Percentiles rank a stretch among this genome's conserved stretches.
phyloP scores from a whole-genome alignment of 2,329 filamentous ascomycete species.

The Monosporascus sp. region DNA sequence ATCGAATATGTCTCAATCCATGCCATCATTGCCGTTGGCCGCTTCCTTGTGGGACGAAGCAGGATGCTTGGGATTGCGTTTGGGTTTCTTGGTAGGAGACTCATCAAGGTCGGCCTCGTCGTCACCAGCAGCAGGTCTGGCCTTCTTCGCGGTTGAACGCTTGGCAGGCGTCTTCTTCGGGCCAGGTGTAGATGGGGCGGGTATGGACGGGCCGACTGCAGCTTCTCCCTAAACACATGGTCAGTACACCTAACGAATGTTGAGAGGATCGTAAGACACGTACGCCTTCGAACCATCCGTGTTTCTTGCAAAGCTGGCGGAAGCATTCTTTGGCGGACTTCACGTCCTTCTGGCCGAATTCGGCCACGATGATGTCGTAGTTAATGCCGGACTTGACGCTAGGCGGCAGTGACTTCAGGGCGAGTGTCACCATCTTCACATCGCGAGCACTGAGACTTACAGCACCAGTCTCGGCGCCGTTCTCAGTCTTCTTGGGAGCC shows the following conservation, averaged over 20 bases:
- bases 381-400: conserved; percentile 39
- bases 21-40: conserved; percentile 9
- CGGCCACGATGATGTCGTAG: conserved; percentile 25
- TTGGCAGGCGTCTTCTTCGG: conserved; percentile 4
- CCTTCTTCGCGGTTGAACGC: conserved; percentile 3
- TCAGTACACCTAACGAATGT: background rate
- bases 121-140: conserved; percentile 2
- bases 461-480: background rate
- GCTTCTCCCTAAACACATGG: background rate
- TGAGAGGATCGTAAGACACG: background rate
- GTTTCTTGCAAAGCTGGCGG: conserved; percentile 3
- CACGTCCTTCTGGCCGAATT: background rate
- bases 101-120: conserved; percentile 2
- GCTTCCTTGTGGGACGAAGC: background rate
- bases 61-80: conserved; percentile 5
- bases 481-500: conserved; percentile 3
- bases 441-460: conserved; percentile 36
- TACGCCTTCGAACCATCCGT: background rate
- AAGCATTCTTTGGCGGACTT: background rate
- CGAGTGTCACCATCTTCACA: conserved; percentile 36
- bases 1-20: conserved; percentile 3
- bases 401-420: conserved; percentile 44
- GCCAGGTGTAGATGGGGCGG: background rate
- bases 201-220: background rate
- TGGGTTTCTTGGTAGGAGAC: conserved; percentile 13